A percentile compares a stretch with the other conserved stretches of the same genome.
Conservation (phyloP, 2,329 filamentous ascomycete species). For the Aspergillus sp. region DNA sequence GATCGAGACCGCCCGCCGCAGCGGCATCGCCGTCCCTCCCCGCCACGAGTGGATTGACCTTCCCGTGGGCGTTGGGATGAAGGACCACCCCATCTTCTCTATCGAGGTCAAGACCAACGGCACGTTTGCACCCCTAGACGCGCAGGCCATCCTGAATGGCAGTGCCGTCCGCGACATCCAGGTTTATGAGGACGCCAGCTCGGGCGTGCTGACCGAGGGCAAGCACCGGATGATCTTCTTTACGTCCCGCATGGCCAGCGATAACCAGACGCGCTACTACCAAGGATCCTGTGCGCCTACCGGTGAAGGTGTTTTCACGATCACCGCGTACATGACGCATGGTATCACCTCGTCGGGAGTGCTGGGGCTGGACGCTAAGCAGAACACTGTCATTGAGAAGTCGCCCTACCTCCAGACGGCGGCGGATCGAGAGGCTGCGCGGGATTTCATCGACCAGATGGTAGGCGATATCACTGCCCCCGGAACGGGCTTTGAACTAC, state of each 20-base stretch:
- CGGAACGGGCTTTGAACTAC: constrained; percentile 20
- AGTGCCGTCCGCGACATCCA: constrained; percentile 19
- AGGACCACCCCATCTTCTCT: constrained; percentile 38
- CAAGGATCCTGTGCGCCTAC: constrained; percentile 14
- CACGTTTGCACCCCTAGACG: constrained; percentile 16
- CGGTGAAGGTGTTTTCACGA: constrained; percentile 15
- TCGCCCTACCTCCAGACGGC: constrained; percentile 24
- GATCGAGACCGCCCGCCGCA: constrained; percentile 45
- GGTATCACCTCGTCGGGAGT: constrained; percentile 25
- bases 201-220: constrained; percentile 19
- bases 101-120: constrained; percentile 17
- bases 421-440: constrained; percentile 21
- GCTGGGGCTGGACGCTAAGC: constrained; percentile 20
- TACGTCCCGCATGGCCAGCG: constrained; percentile 22
- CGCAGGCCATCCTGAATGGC: constrained; percentile 17
- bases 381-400: constrained; percentile 24
- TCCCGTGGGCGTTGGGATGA: constrained; percentile 51
- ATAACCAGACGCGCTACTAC: constrained; percentile 25
- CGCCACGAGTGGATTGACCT: constrained; percentile 50
- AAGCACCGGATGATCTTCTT: constrained; percentile 27
- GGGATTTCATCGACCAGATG: constrained; percentile 18
- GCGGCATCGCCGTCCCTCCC: constrained; percentile 40
- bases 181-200: constrained; percentile 19
- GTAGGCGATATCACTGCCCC: constrained; percentile 19
- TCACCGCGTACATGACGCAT: constrained; percentile 27